phyloP scores from a whole-genome alignment of 108 stramenopile genomes.

The Fistulifera pelliculosa region DNA sequence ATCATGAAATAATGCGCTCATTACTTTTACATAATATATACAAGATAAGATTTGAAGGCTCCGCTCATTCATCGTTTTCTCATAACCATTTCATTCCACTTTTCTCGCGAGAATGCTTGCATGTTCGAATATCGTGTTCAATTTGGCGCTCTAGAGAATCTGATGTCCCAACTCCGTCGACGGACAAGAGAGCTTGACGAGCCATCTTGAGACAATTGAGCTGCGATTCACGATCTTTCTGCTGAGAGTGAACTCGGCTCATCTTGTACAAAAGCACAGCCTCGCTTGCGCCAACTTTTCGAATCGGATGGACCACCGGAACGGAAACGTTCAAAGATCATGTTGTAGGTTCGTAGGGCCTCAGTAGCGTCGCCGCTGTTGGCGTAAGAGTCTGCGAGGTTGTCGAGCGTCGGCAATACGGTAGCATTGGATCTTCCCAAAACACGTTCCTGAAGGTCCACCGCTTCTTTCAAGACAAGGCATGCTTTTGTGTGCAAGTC shows the following conservation, averaged over 20 bases:
- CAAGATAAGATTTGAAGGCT: too few species aligned
- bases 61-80: too few species aligned
- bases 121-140: background rate
- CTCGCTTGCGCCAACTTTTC: constrained; percentile 9
- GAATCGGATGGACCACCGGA: constrained; percentile 5
- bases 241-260: constrained; percentile 16
- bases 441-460: constrained; percentile 33
- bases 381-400: constrained; percentile 26
- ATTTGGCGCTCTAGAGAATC: constrained; percentile 8
- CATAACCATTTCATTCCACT: constrained; percentile 9
- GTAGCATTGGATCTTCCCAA: constrained; percentile 24
- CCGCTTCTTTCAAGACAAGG: constrained; percentile 31
- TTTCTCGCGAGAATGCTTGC: background rate
- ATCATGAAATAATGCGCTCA: too few species aligned
- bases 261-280: constrained; percentile 35
- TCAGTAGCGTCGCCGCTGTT: constrained; percentile 11
- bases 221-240: constrained; percentile 24
- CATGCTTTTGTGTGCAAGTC: constrained; percentile 31
- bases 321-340: constrained; percentile 23
- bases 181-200: constrained; percentile 10
- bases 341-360: constrained; percentile 27
- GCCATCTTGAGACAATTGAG: constrained; percentile 27
- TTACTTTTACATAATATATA: too few species aligned
- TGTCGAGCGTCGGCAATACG: constrained; percentile 38
- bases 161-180: background rate